Base-by-base conservation (phyloP, 306 rosid genomes). In the Cucurbita ficifolia region DNA sequence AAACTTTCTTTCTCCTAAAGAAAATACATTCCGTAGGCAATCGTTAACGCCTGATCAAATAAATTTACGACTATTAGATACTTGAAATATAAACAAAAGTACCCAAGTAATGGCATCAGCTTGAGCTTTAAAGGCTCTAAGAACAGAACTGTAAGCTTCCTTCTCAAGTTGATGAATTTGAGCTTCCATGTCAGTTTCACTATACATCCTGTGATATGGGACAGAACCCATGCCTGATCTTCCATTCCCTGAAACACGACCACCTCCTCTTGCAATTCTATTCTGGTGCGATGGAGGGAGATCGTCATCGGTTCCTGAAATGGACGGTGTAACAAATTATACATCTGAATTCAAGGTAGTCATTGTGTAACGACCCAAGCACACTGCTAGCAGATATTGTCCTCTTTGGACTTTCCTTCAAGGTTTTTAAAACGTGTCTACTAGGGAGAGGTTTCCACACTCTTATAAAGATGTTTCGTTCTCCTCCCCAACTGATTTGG, bases 81-180 rank as follows among this genome's bases (percentile, higher is more conserved):
- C 36, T 45, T 45, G 67, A 82, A 88, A 78, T 75, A 67, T 74
- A 73, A 79, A 81, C 79, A 60, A 83, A 79, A 52, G 79, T 88
- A 90, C 98, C 96, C 98, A 93, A 81, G 98, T 88, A 87, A 93
- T 88, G 87, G 88, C 91, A 88, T 93, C 98, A 78, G 96, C 91
- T 84, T 93, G 98, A 77, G 98, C 98, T 87, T 93, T 90, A 81
- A 93, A 93, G 87, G 98, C 98, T 80, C 96, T 85, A 58, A 92
- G 84, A 87, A 93, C 87, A 17, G 98, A 84, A 83, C 91, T 87
- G 84, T 93, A 93, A 63, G 98, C 98, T 82, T 93, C 98, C 74
- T 90, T 88, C 83, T 93, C 98, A 63, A 93, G 96, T 78, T 87
- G 93, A 78, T 93, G 98, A 82, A 93, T 90, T 79, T 93, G 96